Base-by-base conservation (phyloP, 1,139 yeast species). In the Debaryomyces robertsiae region DNA sequence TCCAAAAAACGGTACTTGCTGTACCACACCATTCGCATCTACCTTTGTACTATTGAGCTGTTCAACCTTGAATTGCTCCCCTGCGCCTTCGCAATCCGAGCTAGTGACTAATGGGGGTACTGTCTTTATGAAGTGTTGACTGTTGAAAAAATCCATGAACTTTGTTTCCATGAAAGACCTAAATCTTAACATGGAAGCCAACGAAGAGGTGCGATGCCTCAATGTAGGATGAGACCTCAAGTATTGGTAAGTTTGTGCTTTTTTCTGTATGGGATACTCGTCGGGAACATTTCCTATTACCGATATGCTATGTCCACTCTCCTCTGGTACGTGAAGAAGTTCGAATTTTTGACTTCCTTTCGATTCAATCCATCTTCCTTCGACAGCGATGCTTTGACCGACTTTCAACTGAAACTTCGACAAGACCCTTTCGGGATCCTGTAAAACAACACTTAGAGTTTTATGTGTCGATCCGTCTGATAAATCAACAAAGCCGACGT, bases 61-160 rank as follows among this genome's bases (percentile, higher is more conserved):
- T 48, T 73, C 76, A 9, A 88, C 65, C 31, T 61, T 62, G 48
- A 93, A 93, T 46, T 86, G 79, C 57, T 93, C 98, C 2, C 98
- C 98, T 0, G 96, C 98, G 13, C 98, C 98, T 67, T 94, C 99
- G 59, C 98, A 93, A 58, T 94, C 98, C 2, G 95, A 82, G 7
- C 89, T 73, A 0, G 98, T 93, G 18, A 91, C 66, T 14, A 91
- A 55, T 3, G 99, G 98, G 2, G 98, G 95, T 17, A 81, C 71
- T 0, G 88, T 91, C 62, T 89, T 93, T 10, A 73, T 65, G 50
- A 86, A 89, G 14, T 75, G 75, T 23, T 73, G 55, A 0, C 54
- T 39, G 22, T 69, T 65, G 61, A 88, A 88, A 53, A 79, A 88
- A 6, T 67, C 67, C 39, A 73, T 62, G 9, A 90, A 55, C 32